Evolutionary conservation across 108 stramenopile genomes (phyloP).

Genomic region (Pseudonitzschia multiseries): DNA sequence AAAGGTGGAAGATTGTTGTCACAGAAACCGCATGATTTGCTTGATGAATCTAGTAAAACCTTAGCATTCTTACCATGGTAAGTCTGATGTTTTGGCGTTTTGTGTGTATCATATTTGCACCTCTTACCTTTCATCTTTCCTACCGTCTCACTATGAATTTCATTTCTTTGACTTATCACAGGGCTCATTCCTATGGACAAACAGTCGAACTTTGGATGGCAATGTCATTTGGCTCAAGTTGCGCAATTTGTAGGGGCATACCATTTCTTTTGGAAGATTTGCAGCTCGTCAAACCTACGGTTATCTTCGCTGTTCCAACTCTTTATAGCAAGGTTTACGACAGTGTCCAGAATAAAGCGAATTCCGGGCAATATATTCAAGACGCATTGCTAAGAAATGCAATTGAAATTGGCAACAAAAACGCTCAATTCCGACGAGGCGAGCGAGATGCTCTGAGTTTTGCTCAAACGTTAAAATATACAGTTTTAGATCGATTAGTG

Average conservation of each 20-base stretch:
- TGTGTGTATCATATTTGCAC: background rate
- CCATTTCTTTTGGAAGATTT: conserved; percentile 75
- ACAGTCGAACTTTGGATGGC: conserved; percentile 82
- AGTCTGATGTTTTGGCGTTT: background rate
- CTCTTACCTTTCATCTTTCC: background rate
- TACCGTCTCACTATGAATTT: background rate
- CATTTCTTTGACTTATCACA: background rate
- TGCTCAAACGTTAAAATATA: conserved; percentile 44
- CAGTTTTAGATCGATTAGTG: conserved; percentile 68
- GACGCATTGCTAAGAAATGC: conserved; percentile 67
- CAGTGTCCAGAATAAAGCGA: conserved; percentile 82
- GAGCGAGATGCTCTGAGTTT: conserved; percentile 42
- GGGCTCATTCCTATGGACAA: conserved; percentile 91
- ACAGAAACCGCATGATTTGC: conserved; percentile 61
- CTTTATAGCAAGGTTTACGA: conserved; percentile 92
- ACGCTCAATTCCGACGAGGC: conserved; percentile 44
- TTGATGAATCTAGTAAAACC: conserved; percentile 59
- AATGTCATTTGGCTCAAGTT: conserved; percentile 77
- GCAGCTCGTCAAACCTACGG: conserved; percentile 70
- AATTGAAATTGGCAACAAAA: conserved; percentile 56
- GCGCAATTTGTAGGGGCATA: conserved; percentile 78
- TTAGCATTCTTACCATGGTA: conserved; percentile 89
- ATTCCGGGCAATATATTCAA: conserved; percentile 50
- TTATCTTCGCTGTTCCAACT: conserved; percentile 89
- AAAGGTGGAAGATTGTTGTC: conserved; percentile 64